Evolutionary conservation across 78 protist species (phyloP).

Genomic region (Dictyostelium purpureum): DNA sequence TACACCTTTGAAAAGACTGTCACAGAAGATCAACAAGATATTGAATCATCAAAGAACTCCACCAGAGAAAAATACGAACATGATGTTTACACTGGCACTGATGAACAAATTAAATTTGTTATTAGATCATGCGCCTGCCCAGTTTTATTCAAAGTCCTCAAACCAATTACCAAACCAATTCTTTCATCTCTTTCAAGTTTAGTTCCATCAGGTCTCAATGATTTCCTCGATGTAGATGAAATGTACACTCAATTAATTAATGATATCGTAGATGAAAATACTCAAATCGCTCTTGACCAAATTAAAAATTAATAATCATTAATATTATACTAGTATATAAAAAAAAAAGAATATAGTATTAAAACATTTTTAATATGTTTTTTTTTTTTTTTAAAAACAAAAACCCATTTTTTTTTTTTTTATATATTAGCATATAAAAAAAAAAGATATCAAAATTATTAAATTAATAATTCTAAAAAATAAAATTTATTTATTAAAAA

Average conservation of each 20-base stretch:
- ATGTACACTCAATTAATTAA: constrained; percentile 21
- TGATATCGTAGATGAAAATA: constrained; percentile 8
- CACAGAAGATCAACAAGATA: background rate
- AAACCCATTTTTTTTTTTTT: too few species aligned
- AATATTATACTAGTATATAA: background rate
- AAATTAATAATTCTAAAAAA: too few species aligned
- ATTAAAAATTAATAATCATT: background rate
- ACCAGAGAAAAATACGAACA: background rate
- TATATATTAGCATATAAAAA: too few species aligned
- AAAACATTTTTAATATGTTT: too few species aligned
- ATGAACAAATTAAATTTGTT: background rate
- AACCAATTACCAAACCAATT: background rate
- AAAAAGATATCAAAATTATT: too few species aligned
- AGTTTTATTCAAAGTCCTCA: constrained; percentile 3
- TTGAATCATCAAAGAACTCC: background rate
- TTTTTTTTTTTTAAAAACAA: too few species aligned
- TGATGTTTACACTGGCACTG: background rate
- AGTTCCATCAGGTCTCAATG: constrained; percentile 37
- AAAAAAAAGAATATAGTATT: background rate
- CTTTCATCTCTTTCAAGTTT: background rate
- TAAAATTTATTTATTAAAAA: too few species aligned
- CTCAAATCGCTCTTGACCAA: background rate
- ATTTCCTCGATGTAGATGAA: constrained; percentile 17
- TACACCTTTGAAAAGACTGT: constrained; percentile 13
- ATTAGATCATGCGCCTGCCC: background rate